phyloP scores from a whole-genome alignment of 805 yeast genomes.

The Metschnikowia orientalis region DNA sequence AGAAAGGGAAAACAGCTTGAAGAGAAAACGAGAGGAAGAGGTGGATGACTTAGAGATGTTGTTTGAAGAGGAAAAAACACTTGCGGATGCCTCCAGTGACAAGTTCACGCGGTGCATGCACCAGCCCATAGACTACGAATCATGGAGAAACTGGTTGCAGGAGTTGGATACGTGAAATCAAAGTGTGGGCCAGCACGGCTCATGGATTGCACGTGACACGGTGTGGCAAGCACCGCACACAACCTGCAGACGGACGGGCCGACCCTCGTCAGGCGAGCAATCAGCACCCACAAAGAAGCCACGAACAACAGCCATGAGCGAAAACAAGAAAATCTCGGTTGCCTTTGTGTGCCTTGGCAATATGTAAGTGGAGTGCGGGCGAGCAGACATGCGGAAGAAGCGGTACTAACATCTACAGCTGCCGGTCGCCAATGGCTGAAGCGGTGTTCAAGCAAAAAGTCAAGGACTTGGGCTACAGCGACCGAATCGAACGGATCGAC shows the following conservation, averaged over 20 bases:
- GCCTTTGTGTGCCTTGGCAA: constrained; percentile 92
- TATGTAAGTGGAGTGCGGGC: constrained; percentile 48
- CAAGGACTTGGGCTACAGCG: constrained; percentile 40
- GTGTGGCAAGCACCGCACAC: background rate
- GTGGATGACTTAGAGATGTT: constrained; percentile 33
- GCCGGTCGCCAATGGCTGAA: constrained; percentile 98
- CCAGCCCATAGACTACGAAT: constrained; percentile 34
- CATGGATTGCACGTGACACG: background rate
- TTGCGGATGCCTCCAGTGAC: constrained; percentile 8
- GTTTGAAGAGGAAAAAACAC: constrained; percentile 34
- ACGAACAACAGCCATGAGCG: constrained; percentile 8
- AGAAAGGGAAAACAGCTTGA: constrained; percentile 8
- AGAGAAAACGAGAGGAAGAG: constrained; percentile 22
- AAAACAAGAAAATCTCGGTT: constrained; percentile 45
- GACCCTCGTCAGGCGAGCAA: too few relatives aligned
- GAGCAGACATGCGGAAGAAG: too few relatives aligned
- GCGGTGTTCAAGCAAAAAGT: constrained; percentile 77
- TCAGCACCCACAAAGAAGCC: background rate
- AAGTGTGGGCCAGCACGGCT: constrained; percentile 1
- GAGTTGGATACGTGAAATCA: too few relatives aligned
- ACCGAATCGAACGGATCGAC: constrained; percentile 57
- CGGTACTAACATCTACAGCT: constrained; percentile 40
- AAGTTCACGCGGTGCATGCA: constrained; percentile 18
- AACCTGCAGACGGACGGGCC: background rate
- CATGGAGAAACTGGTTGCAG: constrained; percentile 30